Base-by-base conservation (phyloP, 306 rosid genomes). In the Carpinus fangiana region DNA sequence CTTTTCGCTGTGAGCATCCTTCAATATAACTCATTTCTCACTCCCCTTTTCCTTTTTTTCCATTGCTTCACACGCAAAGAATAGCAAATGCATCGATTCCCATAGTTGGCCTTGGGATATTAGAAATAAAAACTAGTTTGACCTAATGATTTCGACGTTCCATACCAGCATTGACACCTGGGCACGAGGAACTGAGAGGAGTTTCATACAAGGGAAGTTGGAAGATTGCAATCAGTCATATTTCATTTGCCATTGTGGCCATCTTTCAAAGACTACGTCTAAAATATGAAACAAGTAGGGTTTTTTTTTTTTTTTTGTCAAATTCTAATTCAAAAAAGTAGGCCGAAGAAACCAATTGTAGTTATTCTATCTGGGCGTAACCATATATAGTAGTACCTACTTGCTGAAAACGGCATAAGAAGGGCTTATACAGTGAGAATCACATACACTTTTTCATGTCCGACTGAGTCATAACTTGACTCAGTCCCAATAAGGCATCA, bases 61-160 rank as follows among this genome's bases (percentile, higher is more conserved):
- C 77, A 67, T 93, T 90, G 87, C 88, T 91, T 93, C 85, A 76
- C 86, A 89, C 82, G 90, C 90, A 93, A 90, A 83, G 90, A 88
- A 86, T 81, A 78, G 34, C 34, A 70, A 73, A 79, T 53, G 47
- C 38, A 31, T 77, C 18, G 56, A 36, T 69, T 34, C 20, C 20
- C 80, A 47, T 34, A n/a, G 50, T 20, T 48, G 52, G 46, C 17
- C 57, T 38, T 47, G 28, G 60, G 68, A 54, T 47, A 18, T 71
- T 71, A 71, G 23, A 69, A 38, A 70, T 55, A 38, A 14, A 52
- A 80, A 73, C 73, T 55, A 67, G 26, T 59, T 59, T 70, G 76
- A 80, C 88, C 80, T 20, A 74, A 68, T 64, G 26, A 59, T 6
- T 41, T 41, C 80, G 79, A 79, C 72, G 60, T 74, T 72, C 67